phyloP scores from a whole-genome alignment of 2,329 filamentous ascomycete species.

The Venturia effusa region DNA sequence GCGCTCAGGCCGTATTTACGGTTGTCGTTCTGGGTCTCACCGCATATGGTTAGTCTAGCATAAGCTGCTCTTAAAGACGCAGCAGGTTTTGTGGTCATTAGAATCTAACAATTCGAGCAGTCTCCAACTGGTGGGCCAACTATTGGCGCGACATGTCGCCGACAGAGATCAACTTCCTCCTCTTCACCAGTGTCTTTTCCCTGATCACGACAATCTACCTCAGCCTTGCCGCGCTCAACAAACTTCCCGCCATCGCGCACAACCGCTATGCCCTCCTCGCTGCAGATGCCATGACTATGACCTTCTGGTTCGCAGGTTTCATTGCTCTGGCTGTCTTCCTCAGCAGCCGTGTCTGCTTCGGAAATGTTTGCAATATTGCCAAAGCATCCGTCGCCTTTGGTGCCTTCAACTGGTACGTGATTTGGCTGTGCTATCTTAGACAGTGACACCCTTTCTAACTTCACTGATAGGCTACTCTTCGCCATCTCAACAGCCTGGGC shows the following conservation, averaged over 20 bases:
- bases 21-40: constrained; percentile 67
- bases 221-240: constrained; percentile 26
- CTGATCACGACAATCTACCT: constrained; percentile 55
- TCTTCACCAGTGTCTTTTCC: constrained; percentile 72
- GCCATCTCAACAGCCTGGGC: constrained; percentile 11
- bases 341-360: constrained; percentile 44
- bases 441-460: neutral
- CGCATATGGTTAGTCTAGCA: constrained; percentile 52
- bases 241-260: constrained; percentile 34
- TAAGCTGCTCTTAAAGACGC: neutral
- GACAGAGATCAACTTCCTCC: constrained; percentile 59
- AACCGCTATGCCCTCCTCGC: constrained; percentile 55
- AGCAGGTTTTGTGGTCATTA: neutral
- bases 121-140: constrained; percentile 41
- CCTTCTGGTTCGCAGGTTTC: constrained; percentile 86
- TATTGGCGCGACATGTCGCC: constrained; percentile 45
- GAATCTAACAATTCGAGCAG: constrained; percentile 27
- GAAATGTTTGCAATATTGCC: constrained; percentile 45
- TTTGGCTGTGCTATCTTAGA: neutral
- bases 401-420: constrained; percentile 49
- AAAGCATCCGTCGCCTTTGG: constrained; percentile 57
- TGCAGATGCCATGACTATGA: constrained; percentile 60
- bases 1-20: constrained; percentile 55
- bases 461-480: constrained; percentile 8
- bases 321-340: constrained; percentile 62